Base-by-base conservation (phyloP, 495 filamentous ascomycete species). In the Ramalina intermedia region DNA sequence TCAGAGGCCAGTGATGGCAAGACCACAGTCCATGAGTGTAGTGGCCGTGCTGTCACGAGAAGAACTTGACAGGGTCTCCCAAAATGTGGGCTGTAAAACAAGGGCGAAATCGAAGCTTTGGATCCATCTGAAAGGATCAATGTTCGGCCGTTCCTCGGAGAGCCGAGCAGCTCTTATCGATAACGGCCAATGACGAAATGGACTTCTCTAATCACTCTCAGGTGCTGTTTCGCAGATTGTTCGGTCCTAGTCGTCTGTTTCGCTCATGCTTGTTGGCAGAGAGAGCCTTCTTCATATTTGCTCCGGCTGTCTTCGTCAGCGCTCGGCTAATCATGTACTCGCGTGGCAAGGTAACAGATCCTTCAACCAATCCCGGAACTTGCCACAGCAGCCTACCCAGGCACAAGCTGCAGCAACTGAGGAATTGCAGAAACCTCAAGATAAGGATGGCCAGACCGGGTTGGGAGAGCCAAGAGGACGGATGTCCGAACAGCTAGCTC, bases 401-500 rank as follows among this genome's bases (percentile, higher is more conserved):
- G 6, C 42, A 6, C n/a, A 44, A 18, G 39, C 16, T 26, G 18
- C 17, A 27, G 26, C 42, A 9, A 27, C n/a, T 20, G 35, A 39
- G 18, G 6, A n/a, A 46, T 9, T 6, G 39, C 8, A 2, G 39
- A 41, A n/a, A 11, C 21, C 6, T 41, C 21, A 41, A 8, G 14
- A 41, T 11, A 9, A 17, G 6, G 11, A 18, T 23, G 39, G 39
- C 16, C 6, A 41, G 14, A n/a, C 6, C 7, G 46, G 7, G 2
- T 16, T 63, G 5, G 50, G 55, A 1, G 43, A 64, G 43, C 54
- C 59, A 21, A 52, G 66, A 47, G 78, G 85, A 3, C 75, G 85
- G 17, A 83, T 95, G 84, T 71, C 78, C 3, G 70, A 82, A 33
- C 77, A 85, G 21, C 70, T 95, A 24, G 69, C 78, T 38, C 72